phyloP scores from a whole-genome alignment of 148 eudicot species.

The Bassia scoparia region DNA sequence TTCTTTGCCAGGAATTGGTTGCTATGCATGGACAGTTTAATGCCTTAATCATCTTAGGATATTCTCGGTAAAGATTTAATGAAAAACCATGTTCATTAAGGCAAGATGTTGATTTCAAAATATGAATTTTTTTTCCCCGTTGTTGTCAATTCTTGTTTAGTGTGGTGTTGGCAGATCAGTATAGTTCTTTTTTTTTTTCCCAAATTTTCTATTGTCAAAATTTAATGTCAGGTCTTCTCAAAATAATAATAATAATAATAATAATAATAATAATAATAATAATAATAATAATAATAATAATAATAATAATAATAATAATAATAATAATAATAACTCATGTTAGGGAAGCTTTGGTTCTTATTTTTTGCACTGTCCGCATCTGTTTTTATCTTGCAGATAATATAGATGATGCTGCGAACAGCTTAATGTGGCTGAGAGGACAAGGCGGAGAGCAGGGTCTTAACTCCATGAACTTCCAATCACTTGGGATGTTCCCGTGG shows the following conservation, averaged over 20 bases:
- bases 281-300: no score
- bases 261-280: no score
- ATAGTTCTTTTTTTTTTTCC: no score
- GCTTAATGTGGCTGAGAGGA: constrained; percentile 88
- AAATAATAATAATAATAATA: no score
- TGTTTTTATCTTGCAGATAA: constrained; percentile 44
- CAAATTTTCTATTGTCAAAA: no score
- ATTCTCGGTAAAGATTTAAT: no score
- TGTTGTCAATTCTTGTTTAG: neutral
- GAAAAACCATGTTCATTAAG: no score
- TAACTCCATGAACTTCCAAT: constrained; percentile 64
- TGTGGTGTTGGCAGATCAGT: neutral
- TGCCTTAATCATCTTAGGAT: no score
- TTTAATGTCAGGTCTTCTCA: no score
- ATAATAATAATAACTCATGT: neutral
- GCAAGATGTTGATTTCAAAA: no score
- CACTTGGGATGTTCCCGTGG: constrained; percentile 76
- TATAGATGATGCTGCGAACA: constrained; percentile 58
- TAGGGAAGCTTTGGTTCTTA: neutral
- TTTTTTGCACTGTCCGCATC: neutral
- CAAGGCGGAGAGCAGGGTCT: constrained; percentile 76
- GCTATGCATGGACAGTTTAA: neutral
- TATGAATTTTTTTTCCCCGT: neutral
- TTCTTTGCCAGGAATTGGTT: neutral
- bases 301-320: no score